Percentiles rank a stretch among this genome's conserved stretches.
Conservation (phyloP, 139 green algal genomes). For the Cymbomonas tetramitiformis region DNA sequence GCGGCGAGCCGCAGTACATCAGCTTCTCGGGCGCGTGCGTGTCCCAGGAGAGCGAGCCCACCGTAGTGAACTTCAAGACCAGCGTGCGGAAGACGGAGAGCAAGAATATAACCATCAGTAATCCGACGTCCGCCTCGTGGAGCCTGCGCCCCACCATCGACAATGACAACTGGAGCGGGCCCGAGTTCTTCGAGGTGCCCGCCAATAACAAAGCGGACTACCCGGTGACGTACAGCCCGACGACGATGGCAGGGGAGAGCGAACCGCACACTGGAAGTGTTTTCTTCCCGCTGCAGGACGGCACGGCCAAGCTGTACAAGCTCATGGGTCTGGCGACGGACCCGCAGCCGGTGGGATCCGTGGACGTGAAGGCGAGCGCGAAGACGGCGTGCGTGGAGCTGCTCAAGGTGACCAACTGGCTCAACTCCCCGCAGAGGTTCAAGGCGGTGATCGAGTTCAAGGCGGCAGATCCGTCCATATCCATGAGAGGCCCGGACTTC, state of each 20-base stretch:
- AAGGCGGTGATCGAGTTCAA: constrained; percentile 27
- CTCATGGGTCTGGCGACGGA: constrained; percentile 31
- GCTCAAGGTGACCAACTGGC: constrained; percentile 58
- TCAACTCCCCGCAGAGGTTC: constrained; percentile 57
- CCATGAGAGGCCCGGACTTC: constrained; percentile 36
- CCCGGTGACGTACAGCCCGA: constrained; percentile 45
- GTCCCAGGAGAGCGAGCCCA: constrained; percentile 17
- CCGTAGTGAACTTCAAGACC: constrained; percentile 36
- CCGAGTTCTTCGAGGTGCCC: constrained; percentile 39
- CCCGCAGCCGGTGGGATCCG: constrained; percentile 33
- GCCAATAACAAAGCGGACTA: constrained; percentile 38
- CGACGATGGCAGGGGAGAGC: constrained; percentile 41
- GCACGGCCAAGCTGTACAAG: constrained; percentile 48
- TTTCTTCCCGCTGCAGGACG: constrained; percentile 68
- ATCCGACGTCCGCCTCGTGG: constrained; percentile 38
- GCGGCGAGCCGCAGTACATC: constrained; percentile 29
- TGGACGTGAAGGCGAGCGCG: constrained; percentile 34
- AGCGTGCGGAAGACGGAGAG: constrained; percentile 32
- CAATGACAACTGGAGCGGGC: constrained; percentile 53
- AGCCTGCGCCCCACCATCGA: constrained; percentile 43
- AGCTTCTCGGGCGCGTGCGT: constrained; percentile 55
- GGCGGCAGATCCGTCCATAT: constrained; percentile 23
- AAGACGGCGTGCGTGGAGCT: constrained; percentile 39
- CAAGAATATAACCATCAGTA: constrained; percentile 42
- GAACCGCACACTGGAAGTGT: constrained; percentile 46